Base-by-base conservation (phyloP, 2,329 filamentous ascomycete genomes). In the Verticillium nubilum region DNA sequence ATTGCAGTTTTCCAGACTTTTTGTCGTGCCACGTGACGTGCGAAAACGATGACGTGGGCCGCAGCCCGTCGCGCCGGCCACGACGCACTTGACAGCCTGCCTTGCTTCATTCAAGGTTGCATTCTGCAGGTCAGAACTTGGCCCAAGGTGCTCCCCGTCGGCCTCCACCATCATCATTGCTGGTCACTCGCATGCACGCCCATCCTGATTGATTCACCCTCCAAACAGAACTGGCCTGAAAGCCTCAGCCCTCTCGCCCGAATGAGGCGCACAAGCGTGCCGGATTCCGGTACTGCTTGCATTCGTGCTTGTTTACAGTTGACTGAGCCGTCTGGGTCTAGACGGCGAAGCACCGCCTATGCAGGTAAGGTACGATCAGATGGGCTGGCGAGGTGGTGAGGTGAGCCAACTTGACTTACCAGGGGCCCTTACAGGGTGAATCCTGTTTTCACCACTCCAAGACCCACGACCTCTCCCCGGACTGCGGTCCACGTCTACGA, bases 41-140 rank as follows among this genome's bases (percentile, higher is more conserved):
- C 7, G 55, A 42, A 56, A 19, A 29, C 37, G 31, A 62, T 62
- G 60, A 62, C 60, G 60, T 59, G 59, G 59, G 52, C 31, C 35
- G 15, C 27, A 13, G 27, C 25, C 26, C 56, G 19, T 27, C 19
- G 31, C 33, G 33, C 35, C 56, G 54, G 55, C 58, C 56, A 60
- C 59, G 42, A 25, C 35, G 35, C 29, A 17, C 19, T 50, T 50
- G 42, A 50, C 42, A 50, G 42, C 9, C 19, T 50, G 42, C 42
- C 7, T 23, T 7, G 42, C n/a, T 50, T 50, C n/a, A 10, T 50
- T 50, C n/a, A 10, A 25, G 42, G 42, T 50, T 25, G 19, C 42
- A 50, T 9, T 50, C 42, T 50, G 42, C 42, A 23, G 19, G 19
- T 19, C 42, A 50, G 13, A 50, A 50, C 42, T 23, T 50, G 42